Base-by-base conservation (phyloP, 345 rosid genomes). In the Arabis hirsuta region DNA sequence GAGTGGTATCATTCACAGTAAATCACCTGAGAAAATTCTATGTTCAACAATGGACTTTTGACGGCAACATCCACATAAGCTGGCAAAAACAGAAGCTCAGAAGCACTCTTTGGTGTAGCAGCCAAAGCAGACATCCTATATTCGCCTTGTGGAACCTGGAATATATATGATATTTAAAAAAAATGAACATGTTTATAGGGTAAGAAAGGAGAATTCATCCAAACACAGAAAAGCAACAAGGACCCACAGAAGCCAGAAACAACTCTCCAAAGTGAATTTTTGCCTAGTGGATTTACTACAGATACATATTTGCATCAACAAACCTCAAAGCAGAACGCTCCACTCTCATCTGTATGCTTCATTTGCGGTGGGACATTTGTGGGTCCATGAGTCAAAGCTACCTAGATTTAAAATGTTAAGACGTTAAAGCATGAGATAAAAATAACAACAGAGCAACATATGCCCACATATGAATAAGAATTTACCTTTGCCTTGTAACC, bases 311-410 rank as follows among this genome's bases (percentile, higher is more conserved):
- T 65, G 66, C 34, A 66, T 51, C 26, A 58, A 72, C 81, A 69
- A 82, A 90, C 98, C 98, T 93, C 85, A 78, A 93, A 90, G 82
- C 98, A 93, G 79, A 93, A 93, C 14, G 74, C 80, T 81, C 97
- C 97, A 31, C 74, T 77, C 73, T 44, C 89, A 86, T 90, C 96
- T 48, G 88, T 87, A 67, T 67, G 85, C 84, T 84, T 88, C 78
- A 81, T 81, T 84, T 93, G 97, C 62, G 97, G 93, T 78, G 82
- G 87, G 82, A 81, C 85, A 72, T 86, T 85, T 78, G 90, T 88
- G 6, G 96, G 96, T 69, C 98, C 97, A 79, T 86, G 98, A 80
- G 92, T 87, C 88, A 90, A 81, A 75, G 96, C 84, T 70, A 93
- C 92, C 98, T 93, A 73, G 27, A 78, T 83, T 59, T 48, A 73